These are phyloP conservation scores for Fusarium avenaceum DNA, from an alignment of 2,329 filamentous ascomycete genomes.

Conservation along the genomic window DNA sequence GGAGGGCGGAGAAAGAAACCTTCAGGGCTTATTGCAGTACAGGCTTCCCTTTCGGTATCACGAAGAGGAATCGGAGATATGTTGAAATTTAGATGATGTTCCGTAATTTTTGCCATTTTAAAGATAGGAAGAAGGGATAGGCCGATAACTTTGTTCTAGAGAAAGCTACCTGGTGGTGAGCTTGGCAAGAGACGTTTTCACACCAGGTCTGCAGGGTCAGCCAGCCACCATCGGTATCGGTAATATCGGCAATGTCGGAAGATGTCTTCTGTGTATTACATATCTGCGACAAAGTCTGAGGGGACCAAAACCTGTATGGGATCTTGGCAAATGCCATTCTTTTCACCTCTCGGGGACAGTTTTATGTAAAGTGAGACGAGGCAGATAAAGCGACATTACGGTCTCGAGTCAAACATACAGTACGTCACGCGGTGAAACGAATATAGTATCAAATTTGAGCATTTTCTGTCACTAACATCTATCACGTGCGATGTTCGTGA, in stretches of 20 bases:
- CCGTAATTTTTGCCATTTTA: not conserved
- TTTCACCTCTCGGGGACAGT: no score
- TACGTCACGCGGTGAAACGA: no score
- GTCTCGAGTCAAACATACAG: no score
- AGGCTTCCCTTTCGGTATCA: conserved; percentile 7
- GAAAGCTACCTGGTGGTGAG: not conserved
- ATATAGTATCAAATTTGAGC: no score
- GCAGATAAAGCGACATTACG: no score
- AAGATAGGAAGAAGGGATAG: no score
- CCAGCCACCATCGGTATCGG: not conserved
- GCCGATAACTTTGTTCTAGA: not conserved
- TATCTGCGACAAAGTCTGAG: no score
- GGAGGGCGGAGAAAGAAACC: conserved; percentile 18
- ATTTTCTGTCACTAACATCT: not conserved
- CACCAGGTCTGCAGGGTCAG: not conserved
- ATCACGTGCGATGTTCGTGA: conserved; percentile 54
- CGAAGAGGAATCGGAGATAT: accelerated
- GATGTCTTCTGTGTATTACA: no score
- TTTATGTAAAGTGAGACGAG: no score
- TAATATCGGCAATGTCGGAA: not conserved
- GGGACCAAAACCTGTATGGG: no score
- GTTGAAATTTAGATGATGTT: not conserved
- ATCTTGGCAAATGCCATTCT: no score
- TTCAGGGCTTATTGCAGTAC: not conserved
- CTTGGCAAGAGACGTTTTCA: not conserved